Percentiles rank a stretch among this genome's conserved stretches.
These are phyloP conservation scores for Thozetella sp. DNA, from an alignment of 495 filamentous ascomycete genomes.

Conservation along the genomic window DNA sequence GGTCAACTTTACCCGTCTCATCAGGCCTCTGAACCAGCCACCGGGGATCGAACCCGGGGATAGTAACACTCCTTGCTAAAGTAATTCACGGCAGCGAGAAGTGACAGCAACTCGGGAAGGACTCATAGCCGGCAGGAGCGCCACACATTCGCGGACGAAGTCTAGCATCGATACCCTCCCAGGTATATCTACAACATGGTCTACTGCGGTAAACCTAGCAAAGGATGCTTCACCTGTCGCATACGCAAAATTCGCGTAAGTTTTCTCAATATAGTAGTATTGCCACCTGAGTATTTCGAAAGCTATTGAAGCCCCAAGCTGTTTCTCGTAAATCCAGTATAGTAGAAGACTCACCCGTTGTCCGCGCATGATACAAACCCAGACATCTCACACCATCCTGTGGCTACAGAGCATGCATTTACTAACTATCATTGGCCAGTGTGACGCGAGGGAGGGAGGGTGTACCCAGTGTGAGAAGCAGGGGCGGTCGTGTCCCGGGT, in stretches of 20 bases:
- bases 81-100: not conserved
- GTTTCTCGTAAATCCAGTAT: not conserved
- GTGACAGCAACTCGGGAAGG: not conserved
- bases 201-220: conserved; percentile 71
- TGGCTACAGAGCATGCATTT: not conserved
- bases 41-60: not conserved
- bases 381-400: not conserved
- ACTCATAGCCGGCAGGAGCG: no score
- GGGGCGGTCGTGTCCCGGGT: conserved; percentile 66
- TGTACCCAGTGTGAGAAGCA: conserved; percentile 70
- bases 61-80: not conserved
- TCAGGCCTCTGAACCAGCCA: not conserved
- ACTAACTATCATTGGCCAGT: conserved; percentile 43
- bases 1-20: not conserved
- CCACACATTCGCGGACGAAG: not conserved
- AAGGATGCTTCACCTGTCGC: conserved; percentile 68
- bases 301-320: not conserved
- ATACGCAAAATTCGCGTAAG: conserved; percentile 45
- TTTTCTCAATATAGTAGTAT: conserved; percentile 5
- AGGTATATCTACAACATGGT: conserved; percentile 51
- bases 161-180: not conserved
- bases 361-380: not conserved
- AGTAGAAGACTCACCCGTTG: not conserved
- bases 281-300: not conserved
- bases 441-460: conserved; percentile 63